Evolutionary conservation across 495 filamentous ascomycete genomes (phyloP).

Genomic region (Oleoguttula mirabilis): DNA sequence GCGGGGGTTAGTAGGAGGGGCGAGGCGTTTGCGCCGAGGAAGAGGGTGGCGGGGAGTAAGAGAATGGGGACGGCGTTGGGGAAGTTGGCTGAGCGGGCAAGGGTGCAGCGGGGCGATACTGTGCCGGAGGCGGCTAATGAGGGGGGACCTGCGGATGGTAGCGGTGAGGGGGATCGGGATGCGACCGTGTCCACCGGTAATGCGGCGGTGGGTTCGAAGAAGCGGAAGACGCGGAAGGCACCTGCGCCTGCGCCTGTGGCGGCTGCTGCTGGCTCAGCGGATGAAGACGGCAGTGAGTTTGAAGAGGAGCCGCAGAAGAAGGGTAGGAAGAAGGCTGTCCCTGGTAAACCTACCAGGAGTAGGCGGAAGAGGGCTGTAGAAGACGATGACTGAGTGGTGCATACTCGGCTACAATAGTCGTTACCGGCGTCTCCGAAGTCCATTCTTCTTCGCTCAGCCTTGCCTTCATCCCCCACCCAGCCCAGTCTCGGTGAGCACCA

Average conservation of each 20-base stretch:
- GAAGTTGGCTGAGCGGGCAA: slow-evolving; percentile 49
- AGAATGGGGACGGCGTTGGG: slow-evolving; percentile 74
- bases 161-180: not conserved
- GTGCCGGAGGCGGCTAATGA: too few relatives aligned
- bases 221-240: not conserved
- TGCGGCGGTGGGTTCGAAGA: not conserved
- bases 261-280: not conserved
- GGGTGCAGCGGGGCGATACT: too few relatives aligned
- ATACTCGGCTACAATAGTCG: too few relatives aligned
- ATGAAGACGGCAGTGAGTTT: not conserved
- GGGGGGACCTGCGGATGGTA: not conserved
- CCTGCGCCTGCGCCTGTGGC: too few relatives aligned
- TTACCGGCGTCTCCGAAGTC: too few relatives aligned
- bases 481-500: too few relatives aligned
- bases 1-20: slow-evolving; percentile 25
- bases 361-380: too few relatives aligned
- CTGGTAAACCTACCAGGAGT: too few relatives aligned
- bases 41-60: slow-evolving; percentile 47
- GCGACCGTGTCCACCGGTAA: not conserved
- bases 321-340: not conserved
- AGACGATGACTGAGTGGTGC: too few relatives aligned
- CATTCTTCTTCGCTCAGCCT: too few relatives aligned
- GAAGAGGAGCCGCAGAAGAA: not conserved
- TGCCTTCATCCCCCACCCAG: too few relatives aligned
- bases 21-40: slow-evolving; percentile 69